Conservation (phyloP, 1,139 yeast species). For the Candida anutae region DNA sequence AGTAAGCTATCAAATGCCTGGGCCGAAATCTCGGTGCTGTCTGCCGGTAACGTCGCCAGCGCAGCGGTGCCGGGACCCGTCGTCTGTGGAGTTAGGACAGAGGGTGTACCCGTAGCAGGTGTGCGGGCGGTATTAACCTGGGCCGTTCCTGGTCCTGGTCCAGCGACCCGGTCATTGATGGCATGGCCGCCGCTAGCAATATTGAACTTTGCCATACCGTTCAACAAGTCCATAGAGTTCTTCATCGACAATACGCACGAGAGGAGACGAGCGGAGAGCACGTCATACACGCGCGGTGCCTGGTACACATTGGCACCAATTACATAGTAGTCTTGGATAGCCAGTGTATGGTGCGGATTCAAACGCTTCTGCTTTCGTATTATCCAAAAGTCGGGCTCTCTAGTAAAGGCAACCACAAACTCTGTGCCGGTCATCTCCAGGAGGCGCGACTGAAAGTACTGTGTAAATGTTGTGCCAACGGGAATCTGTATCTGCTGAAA, state of each 20-base stretch:
- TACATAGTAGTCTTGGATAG: constrained; percentile 69
- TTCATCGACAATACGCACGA: constrained; percentile 31
- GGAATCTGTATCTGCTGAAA: constrained; percentile 53
- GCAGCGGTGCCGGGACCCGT: constrained; percentile 10
- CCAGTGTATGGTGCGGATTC: constrained; percentile 42
- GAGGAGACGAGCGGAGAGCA: constrained; percentile 30
- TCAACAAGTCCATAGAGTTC: constrained; percentile 27
- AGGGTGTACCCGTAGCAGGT: constrained; percentile 13
- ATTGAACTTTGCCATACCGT: constrained; percentile 27
- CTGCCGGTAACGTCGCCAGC: constrained; percentile 7
- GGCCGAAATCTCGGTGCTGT: constrained; percentile 18
- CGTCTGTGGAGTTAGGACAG: constrained; percentile 17
- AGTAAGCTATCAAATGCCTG: constrained; percentile 26
- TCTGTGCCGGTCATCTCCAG: constrained; percentile 80
- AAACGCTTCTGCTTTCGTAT: constrained; percentile 71
- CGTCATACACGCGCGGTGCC: constrained; percentile 56
- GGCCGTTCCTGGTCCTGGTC: too few species aligned
- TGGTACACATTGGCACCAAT: constrained; percentile 90
- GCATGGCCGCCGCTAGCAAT: constrained; percentile 33
- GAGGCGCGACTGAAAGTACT: constrained; percentile 45
- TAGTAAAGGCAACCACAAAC: constrained; percentile 62
- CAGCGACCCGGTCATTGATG: constrained; percentile 16
- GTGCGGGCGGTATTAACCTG: too few species aligned
- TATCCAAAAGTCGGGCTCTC: constrained; percentile 92
- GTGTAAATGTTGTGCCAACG: constrained; percentile 21